Evolutionary conservation across 306 rosid species (phyloP).

Genomic region (Vigna mungo): DNA sequence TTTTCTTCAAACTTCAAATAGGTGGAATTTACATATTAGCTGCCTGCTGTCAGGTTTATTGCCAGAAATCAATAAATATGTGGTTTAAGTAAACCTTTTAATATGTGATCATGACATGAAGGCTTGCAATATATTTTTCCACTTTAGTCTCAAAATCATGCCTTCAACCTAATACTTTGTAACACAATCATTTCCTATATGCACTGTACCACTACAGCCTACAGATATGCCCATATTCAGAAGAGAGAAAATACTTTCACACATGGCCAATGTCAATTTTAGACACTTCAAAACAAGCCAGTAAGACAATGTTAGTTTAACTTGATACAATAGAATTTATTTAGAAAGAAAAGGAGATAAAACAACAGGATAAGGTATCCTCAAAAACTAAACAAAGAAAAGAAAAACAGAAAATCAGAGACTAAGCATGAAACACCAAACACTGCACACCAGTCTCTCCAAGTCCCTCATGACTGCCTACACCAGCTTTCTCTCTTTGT

Average conservation of each 20-base stretch:
- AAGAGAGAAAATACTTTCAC: neutral
- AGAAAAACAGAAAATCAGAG: neutral
- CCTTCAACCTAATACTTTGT: constrained; percentile 30
- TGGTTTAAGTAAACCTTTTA: too few relatives aligned
- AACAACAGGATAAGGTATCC: neutral
- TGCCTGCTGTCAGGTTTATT: constrained; percentile 25
- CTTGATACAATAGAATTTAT: neutral
- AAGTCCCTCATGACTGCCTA: neutral
- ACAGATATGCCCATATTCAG: constrained; percentile 1
- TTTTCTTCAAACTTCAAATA: constrained; percentile 23
- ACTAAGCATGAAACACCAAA: neutral
- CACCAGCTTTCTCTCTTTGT: neutral
- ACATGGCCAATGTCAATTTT: neutral
- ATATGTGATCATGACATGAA: too few relatives aligned
- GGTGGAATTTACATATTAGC: constrained; percentile 27
- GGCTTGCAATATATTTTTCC: too few relatives aligned
- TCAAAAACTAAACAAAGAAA: neutral
- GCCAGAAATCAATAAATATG: neutral
- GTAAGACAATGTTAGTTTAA: neutral
- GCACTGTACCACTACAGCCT: constrained; percentile 10
- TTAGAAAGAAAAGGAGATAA: neutral
- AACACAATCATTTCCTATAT: constrained; percentile 8
- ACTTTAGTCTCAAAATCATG: constrained; percentile 24
- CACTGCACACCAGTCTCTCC: neutral
- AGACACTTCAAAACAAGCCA: constrained; percentile 23